Percentiles rank a stretch among this genome's conserved stretches.
Conservation (phyloP, 108 stramenopile species). For the Cyclotella kingstonii region DNA sequence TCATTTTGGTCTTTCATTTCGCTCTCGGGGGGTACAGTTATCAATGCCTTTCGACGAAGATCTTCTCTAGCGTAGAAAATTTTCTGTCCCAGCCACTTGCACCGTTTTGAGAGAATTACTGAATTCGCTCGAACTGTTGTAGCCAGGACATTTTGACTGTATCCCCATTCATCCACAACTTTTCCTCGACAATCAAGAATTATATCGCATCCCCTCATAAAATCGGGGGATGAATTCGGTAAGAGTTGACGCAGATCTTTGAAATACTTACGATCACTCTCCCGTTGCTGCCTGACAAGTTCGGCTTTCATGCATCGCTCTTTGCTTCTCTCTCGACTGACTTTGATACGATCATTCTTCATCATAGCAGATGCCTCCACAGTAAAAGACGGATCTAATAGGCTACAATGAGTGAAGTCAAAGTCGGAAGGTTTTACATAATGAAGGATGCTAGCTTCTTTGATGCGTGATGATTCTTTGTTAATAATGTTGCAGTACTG, state of each 20-base stretch:
- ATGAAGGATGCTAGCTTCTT: not conserved
- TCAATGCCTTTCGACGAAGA: conserved; percentile 18
- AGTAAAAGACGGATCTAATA: conserved; percentile 56
- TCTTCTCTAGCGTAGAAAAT: conserved; percentile 55
- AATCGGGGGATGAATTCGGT: conserved; percentile 36
- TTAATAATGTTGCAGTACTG: conserved; percentile 72
- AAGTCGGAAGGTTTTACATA: conserved; percentile 45
- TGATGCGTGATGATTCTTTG: conserved; percentile 15
- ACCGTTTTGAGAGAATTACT: conserved; percentile 56
- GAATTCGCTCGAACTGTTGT: conserved; percentile 63
- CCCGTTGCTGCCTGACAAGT: conserved; percentile 52
- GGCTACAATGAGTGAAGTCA: conserved; percentile 68
- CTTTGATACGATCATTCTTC: conserved; percentile 80
- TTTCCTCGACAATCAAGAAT: conserved; percentile 73
- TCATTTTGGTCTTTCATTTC: conserved; percentile 28
- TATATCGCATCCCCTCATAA: conserved; percentile 46
- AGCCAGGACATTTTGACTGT: conserved; percentile 61
- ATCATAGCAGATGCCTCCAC: conserved; percentile 76
- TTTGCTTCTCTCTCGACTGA: conserved; percentile 41
- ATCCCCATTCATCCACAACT: conserved; percentile 64
- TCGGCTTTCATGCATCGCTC: conserved; percentile 46
- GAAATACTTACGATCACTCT: conserved; percentile 68
- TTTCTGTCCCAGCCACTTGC: conserved; percentile 63
- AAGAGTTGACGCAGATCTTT: conserved; percentile 53
- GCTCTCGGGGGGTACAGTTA: conserved; percentile 29